phyloP scores from a whole-genome alignment of 257 asterid species.

The Euphrasia confusa region DNA sequence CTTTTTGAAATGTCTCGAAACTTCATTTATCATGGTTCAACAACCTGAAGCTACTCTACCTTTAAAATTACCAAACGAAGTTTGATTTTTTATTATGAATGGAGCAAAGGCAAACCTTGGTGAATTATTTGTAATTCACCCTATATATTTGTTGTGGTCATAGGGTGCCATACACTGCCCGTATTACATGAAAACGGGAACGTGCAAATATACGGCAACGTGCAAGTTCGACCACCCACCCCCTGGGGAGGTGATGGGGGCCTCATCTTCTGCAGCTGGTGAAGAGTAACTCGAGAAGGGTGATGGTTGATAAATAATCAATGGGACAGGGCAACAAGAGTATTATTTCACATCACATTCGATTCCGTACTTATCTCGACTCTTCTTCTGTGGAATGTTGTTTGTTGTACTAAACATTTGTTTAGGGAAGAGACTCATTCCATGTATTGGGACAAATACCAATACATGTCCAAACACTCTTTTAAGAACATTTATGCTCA shows the following conservation, averaged over 20 bases:
- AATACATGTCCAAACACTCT: too few relatives aligned
- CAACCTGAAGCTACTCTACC: neutral
- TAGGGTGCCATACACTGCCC: slow-evolving; percentile 93
- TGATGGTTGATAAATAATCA: neutral
- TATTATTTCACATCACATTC: too few relatives aligned
- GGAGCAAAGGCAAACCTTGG: too few relatives aligned
- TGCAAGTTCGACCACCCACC: slow-evolving; percentile 97
- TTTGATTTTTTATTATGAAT: too few relatives aligned
- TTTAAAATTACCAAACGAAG: too few relatives aligned
- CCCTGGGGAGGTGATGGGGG: slow-evolving; percentile 79
- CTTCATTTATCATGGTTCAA: slow-evolving; percentile 2
- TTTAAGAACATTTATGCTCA: too few relatives aligned
- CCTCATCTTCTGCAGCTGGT: slow-evolving; percentile 34
- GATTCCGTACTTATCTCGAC: neutral
- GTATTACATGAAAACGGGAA: slow-evolving; percentile 91
- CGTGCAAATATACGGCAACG: slow-evolving; percentile 81
- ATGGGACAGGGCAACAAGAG: neutral
- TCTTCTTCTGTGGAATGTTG: neutral
- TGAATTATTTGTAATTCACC: too few relatives aligned
- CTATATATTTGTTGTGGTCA: slow-evolving; percentile 8
- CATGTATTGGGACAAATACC: too few relatives aligned
- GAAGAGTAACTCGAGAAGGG: neutral
- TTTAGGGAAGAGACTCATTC: too few relatives aligned
- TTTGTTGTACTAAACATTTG: neutral
- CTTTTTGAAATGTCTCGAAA: neutral